Conservation (phyloP, 306 rosid species). For the barrel medic (Medicago truncatula) region DNA sequence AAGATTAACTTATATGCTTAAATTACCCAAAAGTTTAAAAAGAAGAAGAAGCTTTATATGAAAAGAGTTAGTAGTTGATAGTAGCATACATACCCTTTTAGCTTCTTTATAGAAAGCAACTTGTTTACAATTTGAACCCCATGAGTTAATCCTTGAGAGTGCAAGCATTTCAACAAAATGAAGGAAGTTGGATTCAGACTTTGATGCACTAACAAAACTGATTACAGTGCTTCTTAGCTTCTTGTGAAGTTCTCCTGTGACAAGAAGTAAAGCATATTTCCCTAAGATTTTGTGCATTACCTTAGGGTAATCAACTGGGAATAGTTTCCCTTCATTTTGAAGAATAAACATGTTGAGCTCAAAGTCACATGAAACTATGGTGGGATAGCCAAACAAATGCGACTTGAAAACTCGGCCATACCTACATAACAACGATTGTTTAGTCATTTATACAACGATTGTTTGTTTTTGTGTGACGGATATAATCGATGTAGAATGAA, state of each 20-base stretch:
- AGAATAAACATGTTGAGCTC: slow-evolving; percentile 75
- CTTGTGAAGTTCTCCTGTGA: slow-evolving; percentile 67
- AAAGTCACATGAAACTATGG: slow-evolving; percentile 79
- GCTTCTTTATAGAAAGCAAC: slow-evolving; percentile 67
- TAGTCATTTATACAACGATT: slow-evolving; percentile 2
- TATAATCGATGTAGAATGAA: too few relatives aligned
- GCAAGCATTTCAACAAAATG: slow-evolving; percentile 52
- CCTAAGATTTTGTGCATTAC: slow-evolving; percentile 75
- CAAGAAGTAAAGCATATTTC: slow-evolving; percentile 50
- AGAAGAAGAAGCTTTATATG: too few relatives aligned
- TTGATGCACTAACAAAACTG: slow-evolving; percentile 58
- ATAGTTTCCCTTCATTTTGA: slow-evolving; percentile 77
- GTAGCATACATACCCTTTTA: slow-evolving; percentile 57
- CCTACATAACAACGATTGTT: slow-evolving; percentile 49
- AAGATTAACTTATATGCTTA: too few relatives aligned
- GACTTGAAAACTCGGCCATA: slow-evolving; percentile 84
- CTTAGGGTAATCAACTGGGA: slow-evolving; percentile 73
- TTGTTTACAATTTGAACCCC: slow-evolving; percentile 47
- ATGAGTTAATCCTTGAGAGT: slow-evolving; percentile 60
- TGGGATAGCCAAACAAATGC: slow-evolving; percentile 68
- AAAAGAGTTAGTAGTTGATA: background rate
- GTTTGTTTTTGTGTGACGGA: too few relatives aligned
- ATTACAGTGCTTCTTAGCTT: slow-evolving; percentile 60
- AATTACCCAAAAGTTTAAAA: too few relatives aligned
- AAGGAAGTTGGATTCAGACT: slow-evolving; percentile 56